Base-by-base conservation (phyloP, 78 protist species). In the Dictyostelium capitatum region DNA sequence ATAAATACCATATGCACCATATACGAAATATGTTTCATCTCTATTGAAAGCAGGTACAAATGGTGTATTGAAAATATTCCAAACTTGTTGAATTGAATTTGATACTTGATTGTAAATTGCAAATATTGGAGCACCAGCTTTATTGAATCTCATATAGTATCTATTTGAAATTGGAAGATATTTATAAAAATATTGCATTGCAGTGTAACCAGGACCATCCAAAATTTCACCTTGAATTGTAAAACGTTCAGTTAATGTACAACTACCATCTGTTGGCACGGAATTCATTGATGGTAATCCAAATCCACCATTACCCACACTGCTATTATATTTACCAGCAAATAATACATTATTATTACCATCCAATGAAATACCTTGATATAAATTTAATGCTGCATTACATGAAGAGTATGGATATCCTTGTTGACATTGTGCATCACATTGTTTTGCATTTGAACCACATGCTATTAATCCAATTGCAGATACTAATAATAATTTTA, bases 351-450 rank as follows among this genome's bases (percentile, higher is more conserved):
- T 77, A 25, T 37, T 14, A 47, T 73, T 73, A 4, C 51, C 82
- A 50, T 77, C 64, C 56, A 37, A 48, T 50, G n/a, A 23, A 6
- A 77, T 77, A 77, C 82, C 82, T 11, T 62, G 82, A 50, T 77
- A 77, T 25, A 77, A 30, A 77, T 77, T 77, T 50, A 77, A 50
- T 15, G 25, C 46, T 14, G 65, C 82, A 43, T 51, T 77, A 77
- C 82, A 77, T 50, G 64, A 65, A 5, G 82, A 62, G 50, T 14
- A 77, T 51, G 82, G 82, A 77, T 50, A 50, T 5, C 82, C 82
- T 3, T 37, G 2, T 37, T 37, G 43, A 2, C 43, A 37, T 37
- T 37, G 43, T 3, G 43, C 1, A 37, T 37, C 43, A 37, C 43
- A 37, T 37, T 37, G 43, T 37, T n/a, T 14, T 14, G 15, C 3